phyloP scores from a whole-genome alignment of 2,329 filamentous ascomycete genomes.

The Trichophyton verrucosum region DNA sequence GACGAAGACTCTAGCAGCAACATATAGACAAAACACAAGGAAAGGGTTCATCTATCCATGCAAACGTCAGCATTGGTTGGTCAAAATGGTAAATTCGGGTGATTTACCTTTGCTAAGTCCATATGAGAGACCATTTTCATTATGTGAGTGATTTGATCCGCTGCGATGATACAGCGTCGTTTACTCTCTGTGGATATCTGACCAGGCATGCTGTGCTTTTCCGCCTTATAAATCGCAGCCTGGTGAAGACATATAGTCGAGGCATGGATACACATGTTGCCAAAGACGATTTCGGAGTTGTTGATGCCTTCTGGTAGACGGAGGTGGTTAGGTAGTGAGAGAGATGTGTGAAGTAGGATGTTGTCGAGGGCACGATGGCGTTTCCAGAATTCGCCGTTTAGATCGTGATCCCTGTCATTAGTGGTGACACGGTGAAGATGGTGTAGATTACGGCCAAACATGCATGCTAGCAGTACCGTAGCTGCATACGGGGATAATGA shows the following conservation, averaged over 20 bases:
- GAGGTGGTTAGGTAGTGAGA: conserved; percentile 67
- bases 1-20: conserved; percentile 88
- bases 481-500: conserved; percentile 67
- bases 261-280: conserved; percentile 94
- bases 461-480: conserved; percentile 70
- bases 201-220: conserved; percentile 67
- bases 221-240: conserved; percentile 93
- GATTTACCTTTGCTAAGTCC: conserved; percentile 65
- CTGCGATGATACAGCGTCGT: conserved; percentile 80
- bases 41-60: conserved; percentile 77
- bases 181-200: conserved; percentile 82
- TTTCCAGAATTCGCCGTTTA: conserved; percentile 93
- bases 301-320: conserved; percentile 64
- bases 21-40: conserved; percentile 88
- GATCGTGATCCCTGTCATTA: conserved; percentile 70
- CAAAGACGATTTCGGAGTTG: conserved; percentile 78
- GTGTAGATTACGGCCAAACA: conserved; percentile 81
- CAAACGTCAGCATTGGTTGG: conserved; percentile 11
- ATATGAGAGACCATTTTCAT: conserved; percentile 92
- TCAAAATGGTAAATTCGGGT: background rate
- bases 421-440: conserved; percentile 79
- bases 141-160: conserved; percentile 83
- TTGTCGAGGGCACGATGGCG: conserved; percentile 82
- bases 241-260: conserved; percentile 97
- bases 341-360: conserved; percentile 72